phyloP scores from a whole-genome alignment of 202 grass and related monocot genomes.

The Cymbopogon flexuosus region DNA sequence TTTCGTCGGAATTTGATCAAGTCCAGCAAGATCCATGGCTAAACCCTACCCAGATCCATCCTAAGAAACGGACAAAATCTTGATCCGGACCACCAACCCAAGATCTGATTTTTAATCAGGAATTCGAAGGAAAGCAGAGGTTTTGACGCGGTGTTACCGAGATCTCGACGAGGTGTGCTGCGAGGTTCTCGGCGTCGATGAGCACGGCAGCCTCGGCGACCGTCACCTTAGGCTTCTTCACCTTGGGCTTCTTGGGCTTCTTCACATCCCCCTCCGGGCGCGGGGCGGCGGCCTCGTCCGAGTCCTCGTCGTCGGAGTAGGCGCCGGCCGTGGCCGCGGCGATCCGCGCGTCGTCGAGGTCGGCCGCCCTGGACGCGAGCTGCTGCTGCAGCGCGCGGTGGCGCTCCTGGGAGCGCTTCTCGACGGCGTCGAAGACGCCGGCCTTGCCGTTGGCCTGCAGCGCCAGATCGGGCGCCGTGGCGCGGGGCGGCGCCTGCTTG shows the following conservation, averaged over 20 bases:
- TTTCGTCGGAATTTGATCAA: slow-evolving; percentile 2
- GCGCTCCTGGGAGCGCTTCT: slow-evolving; percentile 50
- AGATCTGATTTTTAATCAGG: slow-evolving; percentile 26
- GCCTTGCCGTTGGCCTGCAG: slow-evolving; percentile 35
- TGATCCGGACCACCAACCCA: slow-evolving; percentile 6
- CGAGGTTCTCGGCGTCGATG: slow-evolving; percentile 74
- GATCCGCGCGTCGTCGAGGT: slow-evolving; percentile 48
- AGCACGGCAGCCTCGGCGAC: slow-evolving; percentile 65
- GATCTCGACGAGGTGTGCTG: slow-evolving; percentile 64
- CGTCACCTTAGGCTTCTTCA: slow-evolving; percentile 86
- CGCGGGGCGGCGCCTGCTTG: slow-evolving; percentile 39
- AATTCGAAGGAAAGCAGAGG: background rate
- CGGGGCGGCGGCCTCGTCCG: slow-evolving; percentile 36
- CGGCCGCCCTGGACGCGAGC: slow-evolving; percentile 41
- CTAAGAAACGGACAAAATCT: slow-evolving; percentile 31
- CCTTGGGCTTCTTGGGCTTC: slow-evolving; percentile 90
- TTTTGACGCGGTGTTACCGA: slow-evolving; percentile 39
- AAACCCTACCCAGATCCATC: slow-evolving; percentile 44
- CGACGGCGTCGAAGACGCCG: slow-evolving; percentile 54
- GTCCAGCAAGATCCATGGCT: slow-evolving; percentile 9
- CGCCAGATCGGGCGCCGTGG: slow-evolving; percentile 18
- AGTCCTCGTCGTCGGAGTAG: slow-evolving; percentile 44
- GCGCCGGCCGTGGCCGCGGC: background rate
- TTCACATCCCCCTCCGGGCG: slow-evolving; percentile 45
- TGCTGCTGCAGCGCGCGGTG: slow-evolving; percentile 52